A percentile compares a stretch with the other conserved stretches of the same genome.
These are phyloP conservation scores for Thuja plicata DNA, from an alignment of 83 land plant species.

Conservation along the genomic window DNA sequence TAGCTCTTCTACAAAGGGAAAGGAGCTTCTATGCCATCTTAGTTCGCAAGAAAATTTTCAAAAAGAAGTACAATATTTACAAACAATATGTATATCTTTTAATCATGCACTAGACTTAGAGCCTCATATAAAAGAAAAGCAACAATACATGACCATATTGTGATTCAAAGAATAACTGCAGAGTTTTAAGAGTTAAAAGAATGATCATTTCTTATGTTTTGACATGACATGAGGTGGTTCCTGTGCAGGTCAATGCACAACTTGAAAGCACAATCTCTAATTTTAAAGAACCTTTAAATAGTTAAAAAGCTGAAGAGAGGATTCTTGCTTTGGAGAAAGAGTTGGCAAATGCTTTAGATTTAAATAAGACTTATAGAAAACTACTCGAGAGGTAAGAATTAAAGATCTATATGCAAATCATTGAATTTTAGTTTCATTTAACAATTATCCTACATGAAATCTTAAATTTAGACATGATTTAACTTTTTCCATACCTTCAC, in stretches of 20 bases:
- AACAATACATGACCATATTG: background rate
- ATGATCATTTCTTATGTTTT: background rate
- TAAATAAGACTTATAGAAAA: conserved; percentile 28
- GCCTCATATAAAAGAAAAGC: background rate
- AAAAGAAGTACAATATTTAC: conserved; percentile 19
- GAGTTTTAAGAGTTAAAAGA: background rate
- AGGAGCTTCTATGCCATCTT: conserved; percentile 14
- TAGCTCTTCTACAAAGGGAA: conserved; percentile 2
- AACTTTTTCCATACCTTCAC: background rate
- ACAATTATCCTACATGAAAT: background rate
- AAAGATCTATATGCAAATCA: background rate
- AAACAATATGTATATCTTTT: conserved; percentile 6
- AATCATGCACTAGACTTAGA: background rate
- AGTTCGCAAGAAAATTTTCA: conserved; percentile 16
- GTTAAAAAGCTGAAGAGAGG: conserved; percentile 56
- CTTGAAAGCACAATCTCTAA: conserved; percentile 39
- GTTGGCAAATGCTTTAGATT: conserved; percentile 57
- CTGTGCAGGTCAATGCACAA: conserved; percentile 52
- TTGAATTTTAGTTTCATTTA: background rate
- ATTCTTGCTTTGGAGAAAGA: conserved; percentile 69
- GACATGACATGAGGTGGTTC: background rate
- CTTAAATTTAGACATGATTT: background rate
- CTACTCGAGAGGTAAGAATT: conserved; percentile 52
- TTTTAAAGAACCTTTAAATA: conserved; percentile 36
- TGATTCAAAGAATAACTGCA: background rate